These are phyloP conservation scores for Trypanosoma conorhini DNA, from an alignment of 208 protist genomes.

Conservation along the genomic window DNA sequence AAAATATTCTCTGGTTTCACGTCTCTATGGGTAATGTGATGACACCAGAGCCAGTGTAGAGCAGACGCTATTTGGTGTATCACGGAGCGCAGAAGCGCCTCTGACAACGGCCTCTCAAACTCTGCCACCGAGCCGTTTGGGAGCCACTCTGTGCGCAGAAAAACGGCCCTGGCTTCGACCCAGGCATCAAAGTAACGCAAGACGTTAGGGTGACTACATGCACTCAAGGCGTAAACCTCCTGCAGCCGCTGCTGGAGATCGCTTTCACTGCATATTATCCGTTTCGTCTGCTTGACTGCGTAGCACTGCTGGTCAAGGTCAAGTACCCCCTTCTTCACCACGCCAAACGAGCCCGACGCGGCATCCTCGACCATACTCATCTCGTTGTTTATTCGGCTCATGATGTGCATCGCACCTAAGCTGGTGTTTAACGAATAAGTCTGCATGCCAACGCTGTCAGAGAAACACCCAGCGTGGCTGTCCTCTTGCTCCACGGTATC, in stretches of 20 bases:
- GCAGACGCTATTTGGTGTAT: constrained; percentile 71
- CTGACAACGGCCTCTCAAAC: constrained; percentile 43
- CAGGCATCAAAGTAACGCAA: constrained; percentile 87
- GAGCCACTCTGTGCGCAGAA: constrained; percentile 77
- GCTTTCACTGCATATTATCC: constrained; percentile 63
- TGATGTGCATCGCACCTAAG: constrained; percentile 36
- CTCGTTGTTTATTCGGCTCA: constrained; percentile 74
- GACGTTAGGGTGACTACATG: constrained; percentile 71
- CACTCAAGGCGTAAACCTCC: constrained; percentile 77
- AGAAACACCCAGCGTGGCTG: constrained; percentile 5
- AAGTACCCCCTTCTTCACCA: constrained; percentile 54
- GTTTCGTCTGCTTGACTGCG: constrained; percentile 81
- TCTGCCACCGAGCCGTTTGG: constrained; percentile 41
- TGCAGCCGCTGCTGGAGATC: constrained; percentile 82
- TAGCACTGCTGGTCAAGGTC: constrained; percentile 70
- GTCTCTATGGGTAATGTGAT: constrained; percentile 83
- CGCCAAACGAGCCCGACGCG: constrained; percentile 70
- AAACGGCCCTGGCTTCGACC: constrained; percentile 81
- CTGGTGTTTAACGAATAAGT: constrained; percentile 40
- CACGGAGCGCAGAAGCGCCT: constrained; percentile 45
- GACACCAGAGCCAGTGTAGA: constrained; percentile 71
- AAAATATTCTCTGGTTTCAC: constrained; percentile 86
- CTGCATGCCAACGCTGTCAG: constrained; percentile 26
- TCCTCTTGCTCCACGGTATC: constrained; percentile 17
- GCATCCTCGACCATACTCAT: constrained; percentile 71